A percentile compares a stretch with the other conserved stretches of the same genome.
phyloP scores from a whole-genome alignment of 768 basidiomycete genomes.

The Naganishia friedmannii region DNA sequence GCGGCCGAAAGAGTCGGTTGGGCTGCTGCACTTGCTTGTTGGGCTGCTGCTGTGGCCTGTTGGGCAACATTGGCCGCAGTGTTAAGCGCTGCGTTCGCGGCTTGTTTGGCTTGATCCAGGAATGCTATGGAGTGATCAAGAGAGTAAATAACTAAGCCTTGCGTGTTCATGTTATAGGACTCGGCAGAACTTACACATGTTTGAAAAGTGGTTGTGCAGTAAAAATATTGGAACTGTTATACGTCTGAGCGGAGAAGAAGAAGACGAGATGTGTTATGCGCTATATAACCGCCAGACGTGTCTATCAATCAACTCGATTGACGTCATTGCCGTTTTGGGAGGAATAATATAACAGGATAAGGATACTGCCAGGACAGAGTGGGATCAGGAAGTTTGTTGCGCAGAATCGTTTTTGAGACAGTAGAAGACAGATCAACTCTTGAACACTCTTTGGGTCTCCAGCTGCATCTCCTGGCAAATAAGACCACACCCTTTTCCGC shows the following conservation, averaged over 20 bases:
- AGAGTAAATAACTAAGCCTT: background rate
- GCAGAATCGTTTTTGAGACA: too few relatives aligned
- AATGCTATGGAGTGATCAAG: constrained; percentile 29
- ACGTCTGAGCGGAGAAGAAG: background rate
- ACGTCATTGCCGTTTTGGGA: background rate
- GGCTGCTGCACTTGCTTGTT: constrained; percentile 14
- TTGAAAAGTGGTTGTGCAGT: background rate
- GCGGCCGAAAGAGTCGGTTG: background rate
- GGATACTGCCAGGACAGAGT: background rate
- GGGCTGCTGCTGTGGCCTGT: constrained; percentile 42
- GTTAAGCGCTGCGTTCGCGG: constrained; percentile 38
- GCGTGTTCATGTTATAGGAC: background rate
- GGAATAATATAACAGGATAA: background rate
- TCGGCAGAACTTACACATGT: background rate
- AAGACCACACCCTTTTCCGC: background rate
- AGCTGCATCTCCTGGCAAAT: background rate
- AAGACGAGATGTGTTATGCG: background rate
- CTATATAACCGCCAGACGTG: background rate
- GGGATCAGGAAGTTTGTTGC: too few relatives aligned
- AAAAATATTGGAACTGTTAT: background rate
- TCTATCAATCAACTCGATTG: background rate
- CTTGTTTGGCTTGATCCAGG: constrained; percentile 47
- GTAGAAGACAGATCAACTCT: background rate
- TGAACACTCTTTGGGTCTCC: background rate
- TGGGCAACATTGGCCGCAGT: constrained; percentile 37